Conservation (phyloP, 1,284 basidiomycete genomes). For the Abortiporus biennis region DNA sequence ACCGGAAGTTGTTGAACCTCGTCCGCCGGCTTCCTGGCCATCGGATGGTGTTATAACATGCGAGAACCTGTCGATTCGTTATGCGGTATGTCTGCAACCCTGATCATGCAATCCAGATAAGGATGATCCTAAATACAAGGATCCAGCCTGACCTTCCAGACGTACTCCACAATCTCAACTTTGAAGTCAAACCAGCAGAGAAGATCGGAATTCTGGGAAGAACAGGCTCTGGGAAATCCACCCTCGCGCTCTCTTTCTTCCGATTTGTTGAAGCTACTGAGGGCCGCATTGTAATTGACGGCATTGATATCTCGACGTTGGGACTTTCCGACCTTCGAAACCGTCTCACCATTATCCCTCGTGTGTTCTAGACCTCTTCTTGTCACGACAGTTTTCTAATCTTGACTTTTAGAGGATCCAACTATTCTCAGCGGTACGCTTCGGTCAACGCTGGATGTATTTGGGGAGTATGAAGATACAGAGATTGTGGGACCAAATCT, state of each 20-base stretch:
- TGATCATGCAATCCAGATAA: conserved; percentile 4
- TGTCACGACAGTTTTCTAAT: not conserved
- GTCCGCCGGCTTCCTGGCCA: conserved; percentile 84
- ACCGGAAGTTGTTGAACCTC: conserved; percentile 78
- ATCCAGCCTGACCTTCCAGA: conserved; percentile 78
- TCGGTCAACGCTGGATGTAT: conserved; percentile 88
- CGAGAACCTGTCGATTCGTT: conserved; percentile 79
- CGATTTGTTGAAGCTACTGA: conserved; percentile 88
- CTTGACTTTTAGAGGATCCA: conserved; percentile 67
- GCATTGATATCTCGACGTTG: conserved; percentile 79
- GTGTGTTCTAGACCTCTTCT: conserved; percentile 36
- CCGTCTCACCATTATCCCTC: conserved; percentile 90
- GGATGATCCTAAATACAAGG: too few relatives aligned
- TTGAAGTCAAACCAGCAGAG: conserved; percentile 72
- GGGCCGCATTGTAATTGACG: conserved; percentile 83
- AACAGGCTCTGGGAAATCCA: conserved; percentile 88
- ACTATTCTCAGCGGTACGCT: conserved; percentile 85
- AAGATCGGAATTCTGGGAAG: conserved; percentile 88
- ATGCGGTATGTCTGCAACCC: conserved; percentile 59
- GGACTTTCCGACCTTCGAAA: conserved; percentile 86
- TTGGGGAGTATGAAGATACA: conserved; percentile 81
- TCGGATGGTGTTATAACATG: conserved; percentile 70
- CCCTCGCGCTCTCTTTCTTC: conserved; percentile 91
- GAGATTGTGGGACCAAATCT: conserved; percentile 81
- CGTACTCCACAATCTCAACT: conserved; percentile 81